Conservation (phyloP, 2,329 filamentous ascomycete species). For the Xylaria digitata region DNA sequence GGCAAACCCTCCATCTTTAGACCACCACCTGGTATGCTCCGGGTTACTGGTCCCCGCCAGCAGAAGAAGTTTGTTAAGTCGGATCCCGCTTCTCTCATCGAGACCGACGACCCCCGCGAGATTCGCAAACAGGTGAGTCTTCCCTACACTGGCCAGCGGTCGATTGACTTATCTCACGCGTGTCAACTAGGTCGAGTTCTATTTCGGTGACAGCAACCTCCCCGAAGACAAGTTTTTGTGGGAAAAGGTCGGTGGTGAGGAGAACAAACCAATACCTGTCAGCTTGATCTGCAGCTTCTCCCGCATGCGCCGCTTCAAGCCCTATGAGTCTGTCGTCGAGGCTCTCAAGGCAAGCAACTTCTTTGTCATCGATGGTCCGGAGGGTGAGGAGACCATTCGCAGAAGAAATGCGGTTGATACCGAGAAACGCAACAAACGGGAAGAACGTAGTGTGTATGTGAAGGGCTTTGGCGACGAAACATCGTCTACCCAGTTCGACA, state of each 20-base stretch:
- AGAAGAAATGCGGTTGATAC: constrained; percentile 79
- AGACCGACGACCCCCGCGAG: constrained; percentile 80
- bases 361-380: constrained; percentile 78
- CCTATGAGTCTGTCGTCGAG: constrained; percentile 82
- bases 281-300: constrained; percentile 86
- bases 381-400: constrained; percentile 76
- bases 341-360: constrained; percentile 82
- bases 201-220: constrained; percentile 68
- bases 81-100: constrained; percentile 73
- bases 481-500: constrained; percentile 88
- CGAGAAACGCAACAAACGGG: constrained; percentile 70
- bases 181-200: constrained; percentile 59
- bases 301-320: constrained; percentile 95
- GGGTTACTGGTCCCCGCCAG: constrained; percentile 54
- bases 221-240: constrained; percentile 89
- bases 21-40: constrained; percentile 54
- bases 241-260: constrained; percentile 77
- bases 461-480: constrained; percentile 93
- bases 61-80: constrained; percentile 72
- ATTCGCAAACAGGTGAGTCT: constrained; percentile 83
- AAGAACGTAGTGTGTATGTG: constrained; percentile 83
- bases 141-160: neutral
- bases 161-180: constrained; percentile 6
- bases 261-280: constrained; percentile 85
- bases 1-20: constrained; percentile 34